Conservation (phyloP, 2,329 filamentous ascomycete species). For the Colletotrichum euphorbiae region DNA sequence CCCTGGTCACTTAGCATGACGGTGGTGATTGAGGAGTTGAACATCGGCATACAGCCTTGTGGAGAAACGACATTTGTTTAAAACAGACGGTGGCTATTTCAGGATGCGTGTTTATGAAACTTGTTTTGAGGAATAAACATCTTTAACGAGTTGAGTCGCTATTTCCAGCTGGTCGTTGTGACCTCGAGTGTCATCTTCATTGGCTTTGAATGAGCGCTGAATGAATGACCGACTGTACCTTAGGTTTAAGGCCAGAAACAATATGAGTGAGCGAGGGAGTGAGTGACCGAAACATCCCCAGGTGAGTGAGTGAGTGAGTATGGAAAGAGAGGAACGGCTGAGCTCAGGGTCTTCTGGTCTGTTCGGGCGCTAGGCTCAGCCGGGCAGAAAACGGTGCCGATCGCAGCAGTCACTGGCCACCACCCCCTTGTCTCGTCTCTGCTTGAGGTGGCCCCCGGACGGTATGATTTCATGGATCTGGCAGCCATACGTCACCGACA, state of each 20-base stretch:
- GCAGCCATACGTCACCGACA: constrained; percentile 32
- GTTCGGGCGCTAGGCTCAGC: constrained; percentile 11
- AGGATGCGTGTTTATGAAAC: constrained; percentile 4
- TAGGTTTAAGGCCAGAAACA: no score
- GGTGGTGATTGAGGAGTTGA: constrained; percentile 20
- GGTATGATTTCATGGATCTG: constrained; percentile 38
- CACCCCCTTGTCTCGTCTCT: constrained; percentile 20
- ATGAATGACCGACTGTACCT: neutral
- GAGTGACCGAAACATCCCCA: neutral
- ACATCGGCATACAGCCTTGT: constrained; percentile 23
- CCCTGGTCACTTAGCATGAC: constrained; percentile 32
- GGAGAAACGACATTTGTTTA: constrained; percentile 18
- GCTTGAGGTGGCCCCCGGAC: constrained; percentile 25
- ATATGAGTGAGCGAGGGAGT: neutral
- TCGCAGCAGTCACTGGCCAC: constrained; percentile 13
- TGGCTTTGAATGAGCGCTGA: neutral
- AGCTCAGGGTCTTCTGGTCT: constrained; percentile 27
- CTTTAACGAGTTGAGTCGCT: neutral
- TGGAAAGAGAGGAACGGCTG: neutral
- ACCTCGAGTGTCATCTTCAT: constrained; percentile 26
- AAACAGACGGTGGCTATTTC: constrained; percentile 27
- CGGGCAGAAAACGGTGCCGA: constrained; percentile 23
- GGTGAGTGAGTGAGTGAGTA: neutral
- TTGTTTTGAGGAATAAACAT: constrained; percentile 2
- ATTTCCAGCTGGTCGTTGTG: constrained; percentile 24